A percentile compares a stretch with the other conserved stretches of the same genome.
These are phyloP conservation scores for Stereum hirsutum DNA, from an alignment of 1,284 basidiomycete species.

Conservation along the genomic window DNA sequence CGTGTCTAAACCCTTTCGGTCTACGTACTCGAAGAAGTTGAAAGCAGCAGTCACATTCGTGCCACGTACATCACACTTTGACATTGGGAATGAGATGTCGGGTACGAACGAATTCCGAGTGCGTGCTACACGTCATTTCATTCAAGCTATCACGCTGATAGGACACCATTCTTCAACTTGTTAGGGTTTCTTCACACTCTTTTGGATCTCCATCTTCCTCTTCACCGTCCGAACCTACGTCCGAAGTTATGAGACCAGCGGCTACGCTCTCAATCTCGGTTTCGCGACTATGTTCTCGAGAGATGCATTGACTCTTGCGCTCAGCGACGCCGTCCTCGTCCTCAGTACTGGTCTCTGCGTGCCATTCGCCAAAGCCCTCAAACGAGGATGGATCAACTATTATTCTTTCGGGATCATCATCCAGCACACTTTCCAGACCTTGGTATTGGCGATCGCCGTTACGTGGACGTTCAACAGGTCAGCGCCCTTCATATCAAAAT, in stretches of 20 bases:
- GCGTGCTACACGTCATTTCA: slow-evolving; percentile 22
- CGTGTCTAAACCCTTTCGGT: slow-evolving; percentile 66
- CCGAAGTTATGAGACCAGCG: slow-evolving; percentile 66
- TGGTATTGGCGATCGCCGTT: slow-evolving; percentile 63
- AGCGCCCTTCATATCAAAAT: slow-evolving; percentile 10
- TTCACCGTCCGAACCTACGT: slow-evolving; percentile 74
- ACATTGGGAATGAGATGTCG: slow-evolving; percentile 67
- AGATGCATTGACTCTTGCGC: slow-evolving; percentile 76
- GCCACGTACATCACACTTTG: slow-evolving; percentile 78
- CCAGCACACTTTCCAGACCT: slow-evolving; percentile 74
- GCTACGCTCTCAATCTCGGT: slow-evolving; percentile 69
- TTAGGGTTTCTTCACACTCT: slow-evolving; percentile 87
- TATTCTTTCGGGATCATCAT: slow-evolving; percentile 65
- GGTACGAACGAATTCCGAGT: slow-evolving; percentile 82
- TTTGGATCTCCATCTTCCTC: slow-evolving; percentile 84
- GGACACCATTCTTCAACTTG: neutral
- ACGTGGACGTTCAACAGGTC: slow-evolving; percentile 78
- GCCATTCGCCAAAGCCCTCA: slow-evolving; percentile 73
- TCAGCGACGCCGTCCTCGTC: slow-evolving; percentile 81
- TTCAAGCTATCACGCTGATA: neutral
- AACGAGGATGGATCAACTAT: slow-evolving; percentile 73
- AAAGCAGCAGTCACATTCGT: slow-evolving; percentile 76
- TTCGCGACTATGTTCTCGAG: slow-evolving; percentile 88
- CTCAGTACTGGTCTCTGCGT: slow-evolving; percentile 71
- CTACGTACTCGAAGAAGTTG: slow-evolving; percentile 55